Evolutionary conservation across 2,329 filamentous ascomycete genomes (phyloP), one percentile per base, ranked within the genome.

Genomic region (Aureobasidium sp.): DNA sequence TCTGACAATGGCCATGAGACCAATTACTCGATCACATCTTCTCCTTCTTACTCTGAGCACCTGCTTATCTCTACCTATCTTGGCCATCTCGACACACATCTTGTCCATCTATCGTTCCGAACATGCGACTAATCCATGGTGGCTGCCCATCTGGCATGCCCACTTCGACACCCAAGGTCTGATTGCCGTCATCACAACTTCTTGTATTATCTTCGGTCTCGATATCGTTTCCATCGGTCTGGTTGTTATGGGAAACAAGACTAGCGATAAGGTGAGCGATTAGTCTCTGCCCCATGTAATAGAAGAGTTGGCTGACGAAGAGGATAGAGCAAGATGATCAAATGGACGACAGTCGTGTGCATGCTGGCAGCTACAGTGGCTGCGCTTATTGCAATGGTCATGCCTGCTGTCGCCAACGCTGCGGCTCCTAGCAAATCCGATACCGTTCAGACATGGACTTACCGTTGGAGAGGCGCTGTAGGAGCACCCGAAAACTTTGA

Each of bases 81-180:
- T 61, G 14, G 44, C 49, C 2, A 7, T 53, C 24, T 61, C 58
- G 1, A 19, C 71, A 58, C 73, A 78, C 45, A 72, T 76, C 2
- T 72, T 80, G 40, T 67, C 72, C 65, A 67, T 76, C 64, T 80
- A 75, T 72, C 74, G 75, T 64, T 70, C 70, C 35, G 71, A 79
- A 64, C 73, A 74, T 44, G 66, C 68, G 8, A 71, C 71, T 29
- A 79, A 79, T 65, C 74, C 74, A 27, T 80, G 77, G 76, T 79
- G 77, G 72, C 69, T 79, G 4, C 77, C 77, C 1, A 65, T 80
- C 45, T 80, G 78, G 78, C 74, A 74, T 0, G 71, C 74, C 11
- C 78, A 80, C 67, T 80, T 80, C 65, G 73, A 79, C 45, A 72
- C 72, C 1, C 69, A 73, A 19, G 77, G 77, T 17, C 75, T 78